phyloP scores from a whole-genome alignment of 2,329 filamentous ascomycete species.

The Ceratocystis harringtonii region DNA sequence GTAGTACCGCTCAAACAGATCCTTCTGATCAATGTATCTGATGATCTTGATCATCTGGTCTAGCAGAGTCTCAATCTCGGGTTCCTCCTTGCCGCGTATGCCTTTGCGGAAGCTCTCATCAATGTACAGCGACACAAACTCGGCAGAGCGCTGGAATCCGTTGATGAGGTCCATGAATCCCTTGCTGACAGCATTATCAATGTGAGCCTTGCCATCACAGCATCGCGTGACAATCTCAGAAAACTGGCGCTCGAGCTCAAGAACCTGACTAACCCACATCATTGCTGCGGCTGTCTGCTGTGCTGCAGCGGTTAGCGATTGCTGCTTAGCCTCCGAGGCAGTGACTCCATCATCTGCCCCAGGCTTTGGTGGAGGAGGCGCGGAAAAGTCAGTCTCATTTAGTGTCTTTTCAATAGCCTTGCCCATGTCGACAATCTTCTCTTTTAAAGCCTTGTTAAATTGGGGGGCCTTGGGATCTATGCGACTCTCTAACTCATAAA shows the following conservation, averaged over 20 bases:
- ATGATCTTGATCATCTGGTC: constrained; percentile 83
- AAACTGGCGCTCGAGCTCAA: constrained; percentile 77
- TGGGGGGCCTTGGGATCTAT: constrained; percentile 61
- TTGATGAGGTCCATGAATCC: constrained; percentile 94
- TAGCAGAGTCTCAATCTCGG: constrained; percentile 66
- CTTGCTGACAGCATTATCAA: constrained; percentile 70
- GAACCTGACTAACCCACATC: constrained; percentile 87
- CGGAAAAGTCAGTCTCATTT: constrained; percentile 39
- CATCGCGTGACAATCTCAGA: constrained; percentile 61
- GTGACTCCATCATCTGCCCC: constrained; percentile 28
- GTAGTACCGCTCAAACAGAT: constrained; percentile 93
- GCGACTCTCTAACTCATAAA: constrained; percentile 64
- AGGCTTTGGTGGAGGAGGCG: constrained; percentile 23
- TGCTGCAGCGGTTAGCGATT: constrained; percentile 35
- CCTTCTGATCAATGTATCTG: constrained; percentile 79
- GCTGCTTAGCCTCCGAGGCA: constrained; percentile 18
- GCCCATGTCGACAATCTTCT: constrained; percentile 64
- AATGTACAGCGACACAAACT: constrained; percentile 91
- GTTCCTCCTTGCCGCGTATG: constrained; percentile 79
- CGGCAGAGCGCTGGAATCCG: constrained; percentile 66
- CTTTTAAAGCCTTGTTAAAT: constrained; percentile 55
- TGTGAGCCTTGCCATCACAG: constrained; percentile 57
- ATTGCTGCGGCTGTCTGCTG: constrained; percentile 77
- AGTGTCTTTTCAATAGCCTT: constrained; percentile 62
- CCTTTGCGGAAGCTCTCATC: constrained; percentile 93